Evolutionary conservation across 805 yeast genomes (phyloP).

Genomic region (Starmerella gropengiesseri): DNA sequence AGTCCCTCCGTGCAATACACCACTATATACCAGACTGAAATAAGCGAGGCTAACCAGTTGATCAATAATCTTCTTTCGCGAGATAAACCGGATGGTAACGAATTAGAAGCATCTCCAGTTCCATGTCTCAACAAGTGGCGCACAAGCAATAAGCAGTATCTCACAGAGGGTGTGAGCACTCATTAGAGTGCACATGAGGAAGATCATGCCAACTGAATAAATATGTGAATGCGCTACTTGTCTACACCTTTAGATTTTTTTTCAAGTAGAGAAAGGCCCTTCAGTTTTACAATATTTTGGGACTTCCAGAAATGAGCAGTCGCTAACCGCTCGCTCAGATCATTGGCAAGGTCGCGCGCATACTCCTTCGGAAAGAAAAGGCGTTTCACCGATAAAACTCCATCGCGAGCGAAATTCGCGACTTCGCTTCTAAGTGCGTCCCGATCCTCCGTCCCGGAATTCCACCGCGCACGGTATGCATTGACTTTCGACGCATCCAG

Average conservation of each 20-base stretch:
- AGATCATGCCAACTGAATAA: not conserved
- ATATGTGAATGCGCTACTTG: not conserved
- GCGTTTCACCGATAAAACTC: conserved; percentile 34
- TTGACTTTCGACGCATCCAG: conserved; percentile 51
- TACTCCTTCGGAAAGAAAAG: conserved; percentile 2
- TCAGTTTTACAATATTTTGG: conserved; percentile 12
- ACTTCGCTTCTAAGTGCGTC: conserved; percentile 49
- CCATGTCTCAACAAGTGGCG: no score
- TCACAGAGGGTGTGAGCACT: no score
- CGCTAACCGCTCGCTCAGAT: conserved; percentile 1
- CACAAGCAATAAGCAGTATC: no score
- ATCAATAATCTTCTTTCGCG: no score
- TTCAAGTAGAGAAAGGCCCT: conserved; percentile 14
- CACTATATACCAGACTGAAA: no score
- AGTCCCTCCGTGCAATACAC: no score
- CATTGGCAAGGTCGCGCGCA: conserved; percentile 2
- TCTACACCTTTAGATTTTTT: conserved; percentile 9
- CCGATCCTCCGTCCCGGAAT: conserved; percentile 45
- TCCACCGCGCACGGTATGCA: conserved; percentile 60
- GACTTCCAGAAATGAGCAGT: conserved; percentile 51
- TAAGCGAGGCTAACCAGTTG: no score
- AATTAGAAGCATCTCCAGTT: no score
- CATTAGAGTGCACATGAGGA: no score
- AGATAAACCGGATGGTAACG: no score
- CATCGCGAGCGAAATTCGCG: conserved; percentile 55